Conservation (phyloP, 2,329 filamentous ascomycete genomes). For the Conoideocrella luteorostrata region DNA sequence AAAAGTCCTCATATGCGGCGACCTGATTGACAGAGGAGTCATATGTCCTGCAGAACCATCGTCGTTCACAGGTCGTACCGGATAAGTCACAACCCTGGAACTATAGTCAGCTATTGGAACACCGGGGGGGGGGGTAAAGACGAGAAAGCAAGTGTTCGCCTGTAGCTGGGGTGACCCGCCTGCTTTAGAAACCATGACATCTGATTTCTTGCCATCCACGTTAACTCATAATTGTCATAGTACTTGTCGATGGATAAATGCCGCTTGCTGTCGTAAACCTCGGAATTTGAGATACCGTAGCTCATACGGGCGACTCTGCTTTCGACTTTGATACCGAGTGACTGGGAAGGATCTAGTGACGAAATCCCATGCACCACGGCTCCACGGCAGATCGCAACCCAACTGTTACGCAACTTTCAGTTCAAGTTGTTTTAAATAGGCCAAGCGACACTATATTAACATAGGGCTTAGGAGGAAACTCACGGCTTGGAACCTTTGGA, state of each 20-base stretch:
- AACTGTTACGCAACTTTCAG: conserved; percentile 15
- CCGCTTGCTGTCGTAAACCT: neutral
- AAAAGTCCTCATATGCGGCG: neutral
- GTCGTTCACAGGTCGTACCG: neutral
- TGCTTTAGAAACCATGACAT: conserved; percentile 22
- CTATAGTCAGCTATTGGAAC: neutral
- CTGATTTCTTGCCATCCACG: conserved; percentile 13
- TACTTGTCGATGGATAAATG: conserved; percentile 10
- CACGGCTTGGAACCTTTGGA: conserved; percentile 25
- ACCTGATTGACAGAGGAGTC: neutral
- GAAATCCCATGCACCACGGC: conserved; percentile 22
- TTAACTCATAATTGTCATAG: neutral
- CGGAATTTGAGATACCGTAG: conserved; percentile 13
- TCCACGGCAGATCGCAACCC: conserved; percentile 29
- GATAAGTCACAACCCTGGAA: conserved; percentile 4
- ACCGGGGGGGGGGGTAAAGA: neutral
- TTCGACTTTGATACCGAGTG: conserved; percentile 13
- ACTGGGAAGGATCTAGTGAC: neutral
- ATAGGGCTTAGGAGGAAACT: conserved; percentile 15
- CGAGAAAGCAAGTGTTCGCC: neutral
- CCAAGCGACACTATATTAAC: neutral
- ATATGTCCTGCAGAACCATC: neutral
- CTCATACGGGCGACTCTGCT: conserved; percentile 21
- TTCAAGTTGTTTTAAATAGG: neutral
- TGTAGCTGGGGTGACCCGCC: neutral